Conservation (phyloP, 116 monocot species). For the Papilionanthe hybrid region DNA sequence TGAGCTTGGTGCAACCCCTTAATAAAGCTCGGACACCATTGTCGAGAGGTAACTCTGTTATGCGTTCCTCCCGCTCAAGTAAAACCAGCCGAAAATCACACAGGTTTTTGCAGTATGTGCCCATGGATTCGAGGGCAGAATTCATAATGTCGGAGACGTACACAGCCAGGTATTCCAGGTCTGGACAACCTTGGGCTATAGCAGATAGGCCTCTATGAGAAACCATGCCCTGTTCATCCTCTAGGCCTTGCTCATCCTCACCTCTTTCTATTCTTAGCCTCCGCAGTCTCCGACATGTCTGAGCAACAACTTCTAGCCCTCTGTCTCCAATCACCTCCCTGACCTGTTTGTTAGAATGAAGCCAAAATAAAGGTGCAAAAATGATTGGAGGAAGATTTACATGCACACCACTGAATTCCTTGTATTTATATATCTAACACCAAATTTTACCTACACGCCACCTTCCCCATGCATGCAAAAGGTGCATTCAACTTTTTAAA, state of each 20-base stretch:
- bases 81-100: constrained; percentile 85
- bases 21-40: constrained; percentile 71
- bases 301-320: constrained; percentile 76
- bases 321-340: constrained; percentile 91
- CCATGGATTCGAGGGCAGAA: constrained; percentile 67
- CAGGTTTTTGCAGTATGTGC: constrained; percentile 67
- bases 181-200: constrained; percentile 64
- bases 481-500: no score
- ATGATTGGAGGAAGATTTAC: no score
- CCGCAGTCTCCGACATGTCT: constrained; percentile 62
- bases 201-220: constrained; percentile 64
- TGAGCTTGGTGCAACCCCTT: constrained; percentile 67
- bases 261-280: constrained; percentile 91
- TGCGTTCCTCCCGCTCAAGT: constrained; percentile 70
- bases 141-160: constrained; percentile 91
- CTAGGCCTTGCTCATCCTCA: constrained; percentile 77
- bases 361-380: neutral
- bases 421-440: no score
- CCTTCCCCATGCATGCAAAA: no score
- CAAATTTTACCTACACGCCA: no score
- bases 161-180: constrained; percentile 72
- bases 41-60: constrained; percentile 81
- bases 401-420: no score
- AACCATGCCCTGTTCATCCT: constrained; percentile 83
- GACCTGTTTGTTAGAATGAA: constrained; percentile 30